Base-by-base conservation (phyloP, 768 basidiomycete species). In the Agaricus subrufescens region DNA sequence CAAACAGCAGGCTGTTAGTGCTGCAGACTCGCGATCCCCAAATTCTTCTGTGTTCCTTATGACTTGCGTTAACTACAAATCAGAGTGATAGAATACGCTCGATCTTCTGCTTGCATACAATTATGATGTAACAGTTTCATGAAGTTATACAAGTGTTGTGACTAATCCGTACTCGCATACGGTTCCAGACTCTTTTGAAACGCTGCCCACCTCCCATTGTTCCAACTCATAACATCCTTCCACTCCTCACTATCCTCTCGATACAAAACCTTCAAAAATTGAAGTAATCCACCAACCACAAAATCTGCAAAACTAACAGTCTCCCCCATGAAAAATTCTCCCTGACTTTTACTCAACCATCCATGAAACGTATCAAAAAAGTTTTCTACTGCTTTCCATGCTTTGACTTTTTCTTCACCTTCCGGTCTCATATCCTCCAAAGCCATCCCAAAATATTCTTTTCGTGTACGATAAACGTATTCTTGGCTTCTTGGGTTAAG, bases 191-290 rank as follows among this genome's bases (percentile, higher is more conserved):
- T 57, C 46, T 52, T 48, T 30, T 62, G 26, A 4, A 63, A 50
- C 3, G 40, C 50, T 1, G 14, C 47, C 66, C 66, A 67, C 15
- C 57, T 49, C 37, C 64, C 64, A 12, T 50, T 52, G 56, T 64
- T 57, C 66, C 66, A 67, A 0, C 15, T 43, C 29, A 23, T 52
- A 4, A 64, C 25, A 37, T 65, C 64, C 9, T 55, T 56, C 62
- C 62, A 65, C 45, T 63, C 58, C 27, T 53, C 14, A 11, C 62
- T 61, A 26, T 61, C 60, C 25, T 62, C 60, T 4, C 63, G 63
- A 37, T 43, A 54, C 15, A 57, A 42, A 5, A 51, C 27, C 39
- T 58, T 60, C 19, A 59, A 11, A 44, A 38, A 40, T n/a, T 53
- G 50, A 14, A 61, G 26, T 2, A 38, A 14, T 5, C 38, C 54